Conservation (phyloP, 2,329 filamentous ascomycete species). For the Cercospora zeina region DNA sequence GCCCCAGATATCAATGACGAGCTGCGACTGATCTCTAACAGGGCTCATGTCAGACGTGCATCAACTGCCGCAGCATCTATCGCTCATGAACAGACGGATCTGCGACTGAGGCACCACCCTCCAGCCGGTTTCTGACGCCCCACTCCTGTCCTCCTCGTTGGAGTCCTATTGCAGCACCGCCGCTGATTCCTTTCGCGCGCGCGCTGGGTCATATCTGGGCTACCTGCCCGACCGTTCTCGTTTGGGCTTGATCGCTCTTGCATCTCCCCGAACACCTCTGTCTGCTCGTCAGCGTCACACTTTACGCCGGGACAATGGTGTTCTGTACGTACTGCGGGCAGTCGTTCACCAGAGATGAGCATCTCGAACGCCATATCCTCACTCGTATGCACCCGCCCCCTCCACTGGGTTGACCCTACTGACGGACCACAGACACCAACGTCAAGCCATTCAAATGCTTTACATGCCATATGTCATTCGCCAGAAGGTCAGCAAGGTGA, state of each 20-base stretch:
- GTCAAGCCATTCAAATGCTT: constrained; percentile 59
- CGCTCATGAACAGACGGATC: constrained; percentile 30
- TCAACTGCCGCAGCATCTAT: constrained; percentile 23
- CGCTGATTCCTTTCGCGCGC: constrained; percentile 22
- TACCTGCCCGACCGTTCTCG: constrained; percentile 20
- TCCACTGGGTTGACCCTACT: constrained; percentile 3
- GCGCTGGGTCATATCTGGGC: constrained; percentile 26
- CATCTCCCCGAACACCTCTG: constrained; percentile 26
- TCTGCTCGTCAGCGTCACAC: constrained; percentile 7
- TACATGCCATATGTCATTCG: constrained; percentile 57
- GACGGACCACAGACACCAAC: constrained; percentile 49
- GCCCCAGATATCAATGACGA: constrained; percentile 34
- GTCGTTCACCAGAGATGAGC: constrained; percentile 55
- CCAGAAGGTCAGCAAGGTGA: constrained; percentile 49
- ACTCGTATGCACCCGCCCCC: constrained; percentile 47
- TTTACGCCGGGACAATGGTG: constrained; percentile 44
- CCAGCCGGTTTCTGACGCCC: constrained; percentile 26
- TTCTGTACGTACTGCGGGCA: constrained; percentile 57
- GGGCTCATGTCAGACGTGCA: constrained; percentile 33
- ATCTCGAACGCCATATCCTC: constrained; percentile 55
- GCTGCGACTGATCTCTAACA: constrained; percentile 18
- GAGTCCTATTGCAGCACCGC: constrained; percentile 14
- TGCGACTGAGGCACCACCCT: constrained; percentile 29
- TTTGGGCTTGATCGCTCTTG: constrained; percentile 21
- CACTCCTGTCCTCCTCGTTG: constrained; percentile 14